phyloP scores from a whole-genome alignment of 345 rosid species.

The Cardamine chenopodiifolia region DNA sequence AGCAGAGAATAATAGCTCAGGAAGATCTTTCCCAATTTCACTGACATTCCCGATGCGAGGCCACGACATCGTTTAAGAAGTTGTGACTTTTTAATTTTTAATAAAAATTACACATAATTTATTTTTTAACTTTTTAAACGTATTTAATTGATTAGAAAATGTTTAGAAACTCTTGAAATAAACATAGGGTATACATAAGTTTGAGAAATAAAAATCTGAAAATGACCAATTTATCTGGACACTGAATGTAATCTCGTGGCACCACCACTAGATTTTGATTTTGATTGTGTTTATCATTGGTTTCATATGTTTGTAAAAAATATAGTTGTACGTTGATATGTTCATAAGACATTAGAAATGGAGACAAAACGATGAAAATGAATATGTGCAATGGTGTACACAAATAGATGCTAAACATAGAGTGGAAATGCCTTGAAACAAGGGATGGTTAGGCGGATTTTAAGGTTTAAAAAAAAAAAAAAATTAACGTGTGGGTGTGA shows the following conservation, averaged over 20 bases:
- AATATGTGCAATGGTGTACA: background rate
- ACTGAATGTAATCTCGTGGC: too few relatives aligned
- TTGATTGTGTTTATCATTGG: background rate
- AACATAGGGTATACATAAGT: too few relatives aligned
- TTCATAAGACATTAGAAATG: background rate
- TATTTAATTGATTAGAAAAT: too few relatives aligned
- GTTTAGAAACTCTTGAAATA: too few relatives aligned
- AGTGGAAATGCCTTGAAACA: conserved; percentile 2
- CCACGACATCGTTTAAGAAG: conserved; percentile 8
- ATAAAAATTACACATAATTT: too few relatives aligned
- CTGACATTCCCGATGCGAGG: background rate
- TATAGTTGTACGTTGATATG: background rate
- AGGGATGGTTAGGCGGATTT: conserved; percentile 37
- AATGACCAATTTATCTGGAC: too few relatives aligned
- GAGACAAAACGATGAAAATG: background rate
- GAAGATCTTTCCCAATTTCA: background rate
- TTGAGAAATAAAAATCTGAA: too few relatives aligned
- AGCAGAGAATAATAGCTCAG: background rate
- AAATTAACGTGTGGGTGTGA: conserved; percentile 24
- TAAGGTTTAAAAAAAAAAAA: conserved; percentile 15
- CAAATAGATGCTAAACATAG: conserved; percentile 31
- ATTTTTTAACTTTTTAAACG: too few relatives aligned
- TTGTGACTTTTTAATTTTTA: background rate
- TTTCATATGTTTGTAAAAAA: background rate
- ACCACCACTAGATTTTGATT: too few relatives aligned